Percentiles rank a stretch among this genome's conserved stretches.
phyloP scores from a whole-genome alignment of 192 early-diverging fungal species.

The Gamsiella multidivaricata region DNA sequence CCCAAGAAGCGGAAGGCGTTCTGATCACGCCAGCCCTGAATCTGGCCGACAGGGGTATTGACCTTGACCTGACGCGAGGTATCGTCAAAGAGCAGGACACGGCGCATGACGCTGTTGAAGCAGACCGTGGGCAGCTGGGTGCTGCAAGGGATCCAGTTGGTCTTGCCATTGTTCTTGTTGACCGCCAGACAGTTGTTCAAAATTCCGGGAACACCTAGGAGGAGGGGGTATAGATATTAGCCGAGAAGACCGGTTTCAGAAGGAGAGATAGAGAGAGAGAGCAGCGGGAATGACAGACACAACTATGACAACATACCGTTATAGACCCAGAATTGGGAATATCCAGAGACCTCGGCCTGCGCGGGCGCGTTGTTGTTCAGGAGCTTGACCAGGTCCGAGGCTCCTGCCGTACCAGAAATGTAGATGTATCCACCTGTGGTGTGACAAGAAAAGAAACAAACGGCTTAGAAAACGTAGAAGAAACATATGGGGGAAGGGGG shows the following conservation, averaged over 20 bases:
- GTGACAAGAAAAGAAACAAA: neutral
- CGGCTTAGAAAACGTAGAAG: neutral
- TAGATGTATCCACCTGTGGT: constrained; percentile 36
- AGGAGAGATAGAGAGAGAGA: neutral
- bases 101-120: constrained; percentile 33
- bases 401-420: constrained; percentile 34
- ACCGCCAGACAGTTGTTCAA: constrained; percentile 27
- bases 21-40: constrained; percentile 46
- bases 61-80: constrained; percentile 37
- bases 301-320: constrained; percentile 15
- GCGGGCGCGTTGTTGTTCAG: constrained; percentile 38
- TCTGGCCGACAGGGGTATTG: constrained; percentile 24
- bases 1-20: constrained; percentile 51
- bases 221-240: neutral
- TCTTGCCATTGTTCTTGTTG: constrained; percentile 27
- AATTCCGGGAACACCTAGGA: constrained; percentile 5
- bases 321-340: constrained; percentile 40
- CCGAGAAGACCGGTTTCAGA: neutral
- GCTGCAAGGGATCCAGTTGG: constrained; percentile 17
- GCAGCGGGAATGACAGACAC: no score
- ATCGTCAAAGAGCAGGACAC: constrained; percentile 32
- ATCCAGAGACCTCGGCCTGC: constrained; percentile 27
- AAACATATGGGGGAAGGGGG: no score
- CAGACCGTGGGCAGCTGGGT: constrained; percentile 29
- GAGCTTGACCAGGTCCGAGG: constrained; percentile 15